Percentiles rank a stretch among this genome's conserved stretches.
Conservation (phyloP, 2,329 filamentous ascomycete genomes). For the Phaeosphaeria sp. region DNA sequence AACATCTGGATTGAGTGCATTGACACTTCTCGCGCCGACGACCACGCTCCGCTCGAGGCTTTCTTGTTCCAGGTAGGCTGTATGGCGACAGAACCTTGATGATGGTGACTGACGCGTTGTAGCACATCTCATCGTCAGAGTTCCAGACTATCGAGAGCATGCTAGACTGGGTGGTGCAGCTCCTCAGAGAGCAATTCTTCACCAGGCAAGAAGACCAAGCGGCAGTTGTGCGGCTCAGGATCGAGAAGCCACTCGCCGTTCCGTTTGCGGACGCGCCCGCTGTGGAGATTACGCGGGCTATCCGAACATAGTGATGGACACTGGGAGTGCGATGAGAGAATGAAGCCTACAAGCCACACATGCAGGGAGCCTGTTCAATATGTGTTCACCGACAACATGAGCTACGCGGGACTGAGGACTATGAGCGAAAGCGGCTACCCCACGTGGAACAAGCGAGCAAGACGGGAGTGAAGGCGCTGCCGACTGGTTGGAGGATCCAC, state of each 20-base stretch:
- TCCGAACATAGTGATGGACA: slow-evolving; percentile 8
- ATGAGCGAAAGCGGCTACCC: slow-evolving; percentile 4
- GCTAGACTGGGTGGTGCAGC: slow-evolving; percentile 43
- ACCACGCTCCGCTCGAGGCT: slow-evolving; percentile 64
- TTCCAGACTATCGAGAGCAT: slow-evolving; percentile 59
- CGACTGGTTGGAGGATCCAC: slow-evolving; percentile 3
- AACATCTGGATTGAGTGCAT: slow-evolving; percentile 68
- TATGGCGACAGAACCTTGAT: not conserved
- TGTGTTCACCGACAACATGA: not conserved
- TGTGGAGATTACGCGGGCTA: slow-evolving; percentile 62
- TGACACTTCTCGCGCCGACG: slow-evolving; percentile 53
- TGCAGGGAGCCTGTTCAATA: not conserved
- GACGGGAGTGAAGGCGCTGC: slow-evolving; percentile 5
- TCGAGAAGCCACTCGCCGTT: slow-evolving; percentile 78
- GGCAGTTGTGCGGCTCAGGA: slow-evolving; percentile 64
- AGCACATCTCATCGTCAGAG: slow-evolving; percentile 52
- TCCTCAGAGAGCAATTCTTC: slow-evolving; percentile 53
- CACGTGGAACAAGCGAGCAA: slow-evolving; percentile 21
- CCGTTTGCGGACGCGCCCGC: slow-evolving; percentile 74
- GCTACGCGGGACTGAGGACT: not conserved
- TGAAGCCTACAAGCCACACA: not conserved
- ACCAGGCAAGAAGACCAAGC: slow-evolving; percentile 37
- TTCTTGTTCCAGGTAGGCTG: slow-evolving; percentile 66
- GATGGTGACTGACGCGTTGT: slow-evolving; percentile 17
- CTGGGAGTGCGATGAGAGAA: not conserved